Conservation (phyloP, 306 rosid species). For the Alnus rubra region DNA sequence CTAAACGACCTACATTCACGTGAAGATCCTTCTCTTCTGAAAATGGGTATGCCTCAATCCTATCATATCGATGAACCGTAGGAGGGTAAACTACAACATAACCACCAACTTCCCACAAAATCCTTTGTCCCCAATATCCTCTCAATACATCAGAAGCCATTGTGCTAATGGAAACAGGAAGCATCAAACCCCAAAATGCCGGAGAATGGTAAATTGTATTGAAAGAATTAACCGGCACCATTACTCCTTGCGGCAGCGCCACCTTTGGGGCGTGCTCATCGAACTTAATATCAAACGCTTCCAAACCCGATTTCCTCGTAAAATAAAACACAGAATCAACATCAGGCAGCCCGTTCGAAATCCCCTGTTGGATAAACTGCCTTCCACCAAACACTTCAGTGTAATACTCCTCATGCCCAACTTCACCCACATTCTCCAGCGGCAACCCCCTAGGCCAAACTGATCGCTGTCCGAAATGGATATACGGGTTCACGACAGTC, state of each 20-base stretch:
- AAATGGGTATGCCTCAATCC: slow-evolving; percentile 81
- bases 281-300: slow-evolving; percentile 75
- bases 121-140: slow-evolving; percentile 98
- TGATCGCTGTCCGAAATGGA: slow-evolving; percentile 95
- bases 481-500: slow-evolving; percentile 78
- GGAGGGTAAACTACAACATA: slow-evolving; percentile 89
- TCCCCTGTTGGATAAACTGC: slow-evolving; percentile 92
- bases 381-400: slow-evolving; percentile 90
- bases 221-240: slow-evolving; percentile 89
- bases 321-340: slow-evolving; percentile 95
- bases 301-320: slow-evolving; percentile 81
- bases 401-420: slow-evolving; percentile 85
- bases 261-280: slow-evolving; percentile 87
- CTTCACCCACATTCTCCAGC: slow-evolving; percentile 84
- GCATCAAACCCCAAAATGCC: slow-evolving; percentile 98
- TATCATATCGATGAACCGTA: slow-evolving; percentile 79
- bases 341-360: slow-evolving; percentile 92
- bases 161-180: slow-evolving; percentile 90
- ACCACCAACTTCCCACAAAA: slow-evolving; percentile 97
- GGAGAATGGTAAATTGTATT: slow-evolving; percentile 83
- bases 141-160: slow-evolving; percentile 97
- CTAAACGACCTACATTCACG: slow-evolving; percentile 85
- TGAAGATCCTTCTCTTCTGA: slow-evolving; percentile 97
- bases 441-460: slow-evolving; percentile 99
- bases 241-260: slow-evolving; percentile 89